Percentiles rank a stretch among this genome's conserved stretches.
These are phyloP conservation scores for Musa troglodytarum DNA, from an alignment of 176 grass and related monocot species.

Conservation along the genomic window DNA sequence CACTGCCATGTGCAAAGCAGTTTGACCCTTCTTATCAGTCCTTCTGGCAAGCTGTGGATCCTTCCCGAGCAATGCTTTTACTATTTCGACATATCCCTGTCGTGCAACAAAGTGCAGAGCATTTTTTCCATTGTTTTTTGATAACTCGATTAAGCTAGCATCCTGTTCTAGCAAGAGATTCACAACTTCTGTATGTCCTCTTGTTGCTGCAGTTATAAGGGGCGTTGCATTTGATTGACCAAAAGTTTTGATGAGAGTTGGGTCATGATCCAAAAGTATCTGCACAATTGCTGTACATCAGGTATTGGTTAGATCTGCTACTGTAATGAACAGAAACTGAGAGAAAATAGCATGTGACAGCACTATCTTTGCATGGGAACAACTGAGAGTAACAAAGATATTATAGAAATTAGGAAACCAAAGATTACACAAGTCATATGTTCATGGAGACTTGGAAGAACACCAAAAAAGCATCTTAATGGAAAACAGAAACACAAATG, in stretches of 20 bases:
- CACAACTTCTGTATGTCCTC: slow-evolving; percentile 67
- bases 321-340: background rate
- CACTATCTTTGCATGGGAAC: background rate
- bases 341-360: background rate
- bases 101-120: slow-evolving; percentile 82
- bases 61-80: slow-evolving; percentile 38
- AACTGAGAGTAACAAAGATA: background rate
- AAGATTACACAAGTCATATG: background rate
- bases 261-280: slow-evolving; percentile 74
- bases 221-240: slow-evolving; percentile 86
- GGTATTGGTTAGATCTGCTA: background rate
- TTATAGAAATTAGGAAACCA: slow-evolving; percentile 12
- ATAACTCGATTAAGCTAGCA: slow-evolving; percentile 48
- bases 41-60: slow-evolving; percentile 18
- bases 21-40: slow-evolving; percentile 97
- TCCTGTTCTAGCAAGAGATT: slow-evolving; percentile 69
- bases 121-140: slow-evolving; percentile 78
- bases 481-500: background rate
- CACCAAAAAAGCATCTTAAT: background rate
- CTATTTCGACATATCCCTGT: slow-evolving; percentile 81
- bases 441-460: background rate
- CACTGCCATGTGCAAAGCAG: slow-evolving; percentile 88
- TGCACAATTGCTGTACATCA: slow-evolving; percentile 58
- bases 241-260: slow-evolving; percentile 64
- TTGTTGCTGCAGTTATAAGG: slow-evolving; percentile 68